Percentiles rank a stretch among this genome's conserved stretches.
Conservation (phyloP, 2,329 filamentous ascomycete species). For the Thielaviopsis euricoi region DNA sequence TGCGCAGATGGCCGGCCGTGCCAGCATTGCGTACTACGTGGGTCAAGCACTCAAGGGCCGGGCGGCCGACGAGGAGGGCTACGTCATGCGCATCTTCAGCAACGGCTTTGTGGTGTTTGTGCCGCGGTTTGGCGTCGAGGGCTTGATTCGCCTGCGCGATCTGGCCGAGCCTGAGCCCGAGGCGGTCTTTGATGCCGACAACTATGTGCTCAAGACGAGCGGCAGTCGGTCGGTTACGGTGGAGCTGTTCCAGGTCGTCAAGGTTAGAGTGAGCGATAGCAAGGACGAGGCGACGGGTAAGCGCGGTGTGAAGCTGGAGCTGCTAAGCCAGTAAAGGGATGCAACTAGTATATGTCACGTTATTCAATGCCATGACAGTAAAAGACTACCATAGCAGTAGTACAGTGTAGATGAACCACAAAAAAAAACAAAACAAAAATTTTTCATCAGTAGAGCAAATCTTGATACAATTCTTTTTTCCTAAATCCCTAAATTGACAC, state of each 20-base stretch:
- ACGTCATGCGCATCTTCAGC: slow-evolving; percentile 92
- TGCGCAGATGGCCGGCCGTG: slow-evolving; percentile 84
- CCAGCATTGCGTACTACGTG: slow-evolving; percentile 94
- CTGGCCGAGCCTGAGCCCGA: slow-evolving; percentile 57
- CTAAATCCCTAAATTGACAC: slow-evolving; percentile 14
- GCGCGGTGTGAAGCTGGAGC: slow-evolving; percentile 67
- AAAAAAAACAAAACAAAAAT: not conserved
- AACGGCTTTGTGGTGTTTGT: slow-evolving; percentile 97
- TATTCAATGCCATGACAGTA: not conserved
- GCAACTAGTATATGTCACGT: not conserved
- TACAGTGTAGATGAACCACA: not conserved
- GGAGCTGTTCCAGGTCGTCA: slow-evolving; percentile 84
- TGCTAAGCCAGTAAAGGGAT: slow-evolving; percentile 29
- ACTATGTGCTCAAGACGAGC: slow-evolving; percentile 54
- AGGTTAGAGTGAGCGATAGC: slow-evolving; percentile 76
- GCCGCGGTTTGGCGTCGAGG: slow-evolving; percentile 88
- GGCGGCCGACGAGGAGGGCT: slow-evolving; percentile 61
- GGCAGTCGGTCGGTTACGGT: slow-evolving; percentile 42
- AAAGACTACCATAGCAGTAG: not conserved
- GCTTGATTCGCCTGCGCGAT: slow-evolving; percentile 72
- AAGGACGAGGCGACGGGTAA: slow-evolving; percentile 94
- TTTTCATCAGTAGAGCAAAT: slow-evolving; percentile 3
- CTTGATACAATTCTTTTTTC: slow-evolving; percentile 10
- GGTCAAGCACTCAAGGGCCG: slow-evolving; percentile 69
- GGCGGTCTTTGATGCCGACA: slow-evolving; percentile 69